Evolutionary conservation across 208 protist genomes (phyloP).

Genomic region (Sergeia podlipaevii): DNA sequence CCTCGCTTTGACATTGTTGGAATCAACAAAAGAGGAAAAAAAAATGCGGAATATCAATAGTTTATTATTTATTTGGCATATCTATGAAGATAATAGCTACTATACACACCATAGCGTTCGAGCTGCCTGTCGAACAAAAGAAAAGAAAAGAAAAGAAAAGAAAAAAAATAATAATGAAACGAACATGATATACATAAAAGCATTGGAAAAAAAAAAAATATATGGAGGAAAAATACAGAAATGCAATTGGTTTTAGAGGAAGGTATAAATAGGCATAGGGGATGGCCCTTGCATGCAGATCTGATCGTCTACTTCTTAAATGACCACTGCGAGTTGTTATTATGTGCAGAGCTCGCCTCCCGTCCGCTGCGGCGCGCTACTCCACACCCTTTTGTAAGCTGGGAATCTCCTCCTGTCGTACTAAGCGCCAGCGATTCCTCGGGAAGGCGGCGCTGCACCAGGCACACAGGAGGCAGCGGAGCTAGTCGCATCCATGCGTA

Average conservation of each 20-base stretch:
- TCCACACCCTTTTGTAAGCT: no score
- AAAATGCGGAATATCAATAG: no score
- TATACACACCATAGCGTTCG: neutral
- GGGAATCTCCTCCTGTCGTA: no score
- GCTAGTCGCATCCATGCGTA: conserved; percentile 32
- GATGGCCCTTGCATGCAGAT: no score
- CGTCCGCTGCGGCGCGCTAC: neutral
- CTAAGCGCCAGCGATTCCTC: neutral
- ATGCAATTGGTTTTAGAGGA: no score
- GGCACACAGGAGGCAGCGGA: conserved; percentile 52
- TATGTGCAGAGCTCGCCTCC: neutral
- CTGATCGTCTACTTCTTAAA: neutral
- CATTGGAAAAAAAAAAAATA: neutral
- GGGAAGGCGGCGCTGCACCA: conserved; percentile 47
- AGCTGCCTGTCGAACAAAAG: neutral
- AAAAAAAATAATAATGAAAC: conserved; percentile 4
- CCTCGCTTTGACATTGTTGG: no score
- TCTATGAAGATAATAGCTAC: no score
- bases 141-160: conserved; percentile 7
- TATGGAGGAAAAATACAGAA: conserved; percentile 1
- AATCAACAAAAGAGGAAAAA: no score
- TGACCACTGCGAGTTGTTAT: neutral
- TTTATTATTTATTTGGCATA: no score
- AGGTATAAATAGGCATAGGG: no score
- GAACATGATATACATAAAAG: conserved; percentile 1